A percentile compares a stretch with the other conserved stretches of the same genome.
Evolutionary conservation across 2,329 filamentous ascomycete genomes (phyloP).

Genomic region (Colletotrichum somersetense): DNA sequence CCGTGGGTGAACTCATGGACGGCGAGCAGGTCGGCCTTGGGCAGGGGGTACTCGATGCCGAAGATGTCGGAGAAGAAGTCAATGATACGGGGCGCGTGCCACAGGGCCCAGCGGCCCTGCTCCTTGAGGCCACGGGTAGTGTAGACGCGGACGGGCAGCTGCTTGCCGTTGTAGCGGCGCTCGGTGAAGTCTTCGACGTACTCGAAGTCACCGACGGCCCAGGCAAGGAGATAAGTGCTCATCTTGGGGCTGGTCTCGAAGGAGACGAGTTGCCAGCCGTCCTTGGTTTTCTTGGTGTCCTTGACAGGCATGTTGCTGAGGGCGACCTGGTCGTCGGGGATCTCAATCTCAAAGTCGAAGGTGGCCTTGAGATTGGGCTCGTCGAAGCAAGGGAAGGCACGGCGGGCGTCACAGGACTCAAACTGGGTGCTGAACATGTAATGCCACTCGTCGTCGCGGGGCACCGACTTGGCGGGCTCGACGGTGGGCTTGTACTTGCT

Average conservation of each 20-base stretch:
- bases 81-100: conserved; percentile 92
- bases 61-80: conserved; percentile 98
- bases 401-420: conserved; percentile 93
- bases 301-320: conserved; percentile 97
- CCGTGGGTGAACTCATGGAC: conserved; percentile 92
- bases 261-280: conserved; percentile 78
- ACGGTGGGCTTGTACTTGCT: conserved; percentile 90
- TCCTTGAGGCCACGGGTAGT: conserved; percentile 95
- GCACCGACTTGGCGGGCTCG: conserved; percentile 80
- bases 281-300: conserved; percentile 67
- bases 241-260: conserved; percentile 90
- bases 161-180: conserved; percentile 90
- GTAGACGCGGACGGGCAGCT: conserved; percentile 93
- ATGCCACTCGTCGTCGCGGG: conserved; percentile 75
- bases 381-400: conserved; percentile 97
- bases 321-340: conserved; percentile 88
- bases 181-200: conserved; percentile 93
- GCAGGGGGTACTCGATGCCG: conserved; percentile 90
- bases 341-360: conserved; percentile 93
- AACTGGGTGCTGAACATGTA: conserved; percentile 97
- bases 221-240: conserved; percentile 92
- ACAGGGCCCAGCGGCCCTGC: conserved; percentile 88
- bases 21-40: conserved; percentile 90
- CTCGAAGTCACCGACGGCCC: conserved; percentile 97
- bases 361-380: conserved; percentile 97